Evolutionary conservation across 2,329 filamentous ascomycete species (phyloP).

Genomic region (Amauroascus niger): DNA sequence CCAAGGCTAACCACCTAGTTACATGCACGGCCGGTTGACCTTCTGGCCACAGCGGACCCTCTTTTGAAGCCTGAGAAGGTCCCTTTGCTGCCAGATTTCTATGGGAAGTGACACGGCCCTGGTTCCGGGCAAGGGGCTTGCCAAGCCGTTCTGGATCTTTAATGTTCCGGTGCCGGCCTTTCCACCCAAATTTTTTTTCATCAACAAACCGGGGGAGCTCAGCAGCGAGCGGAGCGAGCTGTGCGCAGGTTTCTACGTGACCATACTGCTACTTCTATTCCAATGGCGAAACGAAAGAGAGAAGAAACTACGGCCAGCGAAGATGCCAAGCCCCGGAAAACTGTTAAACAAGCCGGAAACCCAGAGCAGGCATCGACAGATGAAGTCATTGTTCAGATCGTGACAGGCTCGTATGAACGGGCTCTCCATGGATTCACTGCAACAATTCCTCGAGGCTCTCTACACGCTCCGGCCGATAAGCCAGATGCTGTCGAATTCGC

Average conservation of each 20-base stretch:
- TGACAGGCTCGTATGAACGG: slow-evolving; percentile 89
- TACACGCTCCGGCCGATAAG: slow-evolving; percentile 17
- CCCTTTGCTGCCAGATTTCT: background rate
- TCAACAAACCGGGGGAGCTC: no score
- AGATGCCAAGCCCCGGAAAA: slow-evolving; percentile 25
- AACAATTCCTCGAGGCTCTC: slow-evolving; percentile 41
- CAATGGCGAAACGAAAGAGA: slow-evolving; percentile 42
- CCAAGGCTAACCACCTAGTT: no score
- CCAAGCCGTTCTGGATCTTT: background rate
- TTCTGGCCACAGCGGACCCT: no score
- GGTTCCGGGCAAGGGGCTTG: background rate
- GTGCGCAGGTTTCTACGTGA: no score
- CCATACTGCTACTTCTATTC: no score
- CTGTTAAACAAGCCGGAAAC: slow-evolving; percentile 25
- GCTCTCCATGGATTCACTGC: slow-evolving; percentile 83
- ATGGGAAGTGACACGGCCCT: background rate
- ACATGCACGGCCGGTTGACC: no score
- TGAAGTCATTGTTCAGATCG: slow-evolving; percentile 64
- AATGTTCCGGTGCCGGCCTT: background rate
- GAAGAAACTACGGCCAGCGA: slow-evolving; percentile 26
- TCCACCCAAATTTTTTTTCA: background rate
- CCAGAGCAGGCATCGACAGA: slow-evolving; percentile 20
- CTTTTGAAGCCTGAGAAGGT: background rate
- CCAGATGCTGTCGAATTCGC: slow-evolving; percentile 54
- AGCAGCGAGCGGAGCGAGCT: no score